Conservation (phyloP, 176 grass and related monocot genomes). For the Aegilops umbellulata region DNA sequence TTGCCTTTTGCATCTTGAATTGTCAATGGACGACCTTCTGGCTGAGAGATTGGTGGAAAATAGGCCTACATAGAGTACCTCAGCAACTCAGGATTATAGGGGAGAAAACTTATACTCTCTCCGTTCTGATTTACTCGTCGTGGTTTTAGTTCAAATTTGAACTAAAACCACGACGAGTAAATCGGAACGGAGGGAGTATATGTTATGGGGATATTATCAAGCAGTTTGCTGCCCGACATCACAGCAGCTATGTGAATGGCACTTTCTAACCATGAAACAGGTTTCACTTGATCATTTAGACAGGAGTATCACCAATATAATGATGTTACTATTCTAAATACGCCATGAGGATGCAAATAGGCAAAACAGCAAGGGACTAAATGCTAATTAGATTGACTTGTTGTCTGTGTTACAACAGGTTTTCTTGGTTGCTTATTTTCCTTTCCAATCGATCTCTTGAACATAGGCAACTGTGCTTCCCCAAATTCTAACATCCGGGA, state of each 20-base stretch:
- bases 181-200: too few relatives aligned
- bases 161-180: too few relatives aligned
- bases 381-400: background rate
- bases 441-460: background rate
- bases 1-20: constrained; percentile 99
- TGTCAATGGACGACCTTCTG: constrained; percentile 96
- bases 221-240: background rate
- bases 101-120: background rate
- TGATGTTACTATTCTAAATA: background rate
- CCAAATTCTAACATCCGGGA: background rate
- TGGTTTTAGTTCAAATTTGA: too few relatives aligned
- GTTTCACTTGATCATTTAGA: background rate
- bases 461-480: background rate
- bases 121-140: too few relatives aligned
- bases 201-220: background rate
- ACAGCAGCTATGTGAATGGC: background rate
- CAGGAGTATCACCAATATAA: background rate
- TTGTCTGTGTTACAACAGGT: constrained; percentile 3
- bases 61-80: constrained; percentile 70
- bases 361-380: background rate
- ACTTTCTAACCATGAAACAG: background rate
- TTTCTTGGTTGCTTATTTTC: background rate
- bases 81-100: constrained; percentile 28
- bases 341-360: background rate
- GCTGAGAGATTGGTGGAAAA: constrained; percentile 99